Conservation (phyloP, 768 basidiomycete genomes). For the Podaxis mareebaensis region DNA sequence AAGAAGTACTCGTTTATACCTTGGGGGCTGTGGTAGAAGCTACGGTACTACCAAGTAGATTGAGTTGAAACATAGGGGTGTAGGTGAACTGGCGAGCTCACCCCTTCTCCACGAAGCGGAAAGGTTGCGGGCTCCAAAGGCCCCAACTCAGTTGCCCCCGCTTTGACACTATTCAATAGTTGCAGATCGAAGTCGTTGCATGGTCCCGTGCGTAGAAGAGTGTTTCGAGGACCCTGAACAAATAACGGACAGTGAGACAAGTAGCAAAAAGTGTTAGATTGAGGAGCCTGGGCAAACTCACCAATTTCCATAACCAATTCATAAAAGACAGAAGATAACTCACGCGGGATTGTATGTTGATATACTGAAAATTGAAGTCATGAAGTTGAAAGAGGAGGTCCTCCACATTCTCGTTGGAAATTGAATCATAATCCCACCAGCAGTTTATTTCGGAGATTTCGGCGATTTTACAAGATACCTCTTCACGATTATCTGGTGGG, state of each 20-base stretch:
- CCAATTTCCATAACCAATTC: not conserved
- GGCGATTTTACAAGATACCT: not conserved
- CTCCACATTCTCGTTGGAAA: not conserved
- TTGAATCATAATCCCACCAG: not conserved
- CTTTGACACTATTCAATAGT: not conserved
- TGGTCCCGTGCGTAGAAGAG: not conserved
- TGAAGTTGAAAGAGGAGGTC: not conserved
- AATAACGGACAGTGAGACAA: not conserved
- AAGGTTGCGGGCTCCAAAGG: not conserved
- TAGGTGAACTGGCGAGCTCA: too few species aligned
- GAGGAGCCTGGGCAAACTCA: not conserved
- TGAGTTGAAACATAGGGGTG: too few species aligned
- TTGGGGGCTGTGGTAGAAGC: too few species aligned
- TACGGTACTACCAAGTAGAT: too few species aligned
- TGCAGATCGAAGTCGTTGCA: not conserved
- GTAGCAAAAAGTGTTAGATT: not conserved
- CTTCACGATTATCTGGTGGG: not conserved
- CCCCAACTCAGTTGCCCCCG: not conserved
- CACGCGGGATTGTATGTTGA: not conserved
- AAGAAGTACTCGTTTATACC: too few species aligned
- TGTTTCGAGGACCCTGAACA: not conserved
- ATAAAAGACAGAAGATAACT: not conserved
- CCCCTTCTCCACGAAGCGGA: too few species aligned
- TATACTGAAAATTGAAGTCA: not conserved
- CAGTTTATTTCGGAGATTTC: not conserved